Evolutionary conservation across 192 early-diverging fungal species (phyloP), one percentile per base, ranked within the genome.

Genomic region (Umbelopsis ramanniana): DNA sequence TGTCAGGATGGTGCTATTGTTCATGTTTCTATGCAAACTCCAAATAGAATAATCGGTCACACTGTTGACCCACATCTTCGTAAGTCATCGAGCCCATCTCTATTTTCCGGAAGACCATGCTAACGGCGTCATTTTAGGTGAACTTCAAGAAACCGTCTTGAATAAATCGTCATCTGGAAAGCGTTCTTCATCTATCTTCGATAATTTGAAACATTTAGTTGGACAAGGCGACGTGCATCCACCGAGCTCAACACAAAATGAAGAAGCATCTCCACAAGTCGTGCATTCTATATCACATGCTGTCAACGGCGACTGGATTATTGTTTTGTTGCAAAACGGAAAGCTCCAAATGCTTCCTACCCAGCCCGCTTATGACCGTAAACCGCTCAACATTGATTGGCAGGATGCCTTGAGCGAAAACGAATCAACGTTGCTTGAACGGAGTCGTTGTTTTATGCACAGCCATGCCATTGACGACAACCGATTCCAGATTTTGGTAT

Each of bases 1-100:
- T 63, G 57, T 14, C 57, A 63, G 14, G 57, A 63, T 37, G 57
- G 57, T 19, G 11, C 57, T 14, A 63, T 63, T n/a, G 57, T 63
- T 14, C 8, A 29, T 63, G 15, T 26, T 17, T 63, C 57, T 37
- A 37, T 63, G 19, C 57, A 29, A 4, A 17, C 33, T 6, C 57
- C 33, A 17, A 63, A 35, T 14, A 63, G 57, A 38, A 63, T 63
- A 3, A 63, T 63, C 24, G 57, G 57, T 37, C 33, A 19, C 14
- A 35, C 29, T 11, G 17, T 26, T 3, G 57, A 63, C 19, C 57
- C 33, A 63, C 57, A 63, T 37, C 57, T 63, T 63, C 57, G 57
- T 63, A 63, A 63, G 57, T 63, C 40, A 43, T 43, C 11, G 6
- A 43, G 6, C 40, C 0, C 40, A 5, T 1, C 40, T 43, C 6